A percentile compares a stretch with the other conserved stretches of the same genome.
Evolutionary conservation across 345 rosid genomes (phyloP).

Genomic region (Mangifera indica): DNA sequence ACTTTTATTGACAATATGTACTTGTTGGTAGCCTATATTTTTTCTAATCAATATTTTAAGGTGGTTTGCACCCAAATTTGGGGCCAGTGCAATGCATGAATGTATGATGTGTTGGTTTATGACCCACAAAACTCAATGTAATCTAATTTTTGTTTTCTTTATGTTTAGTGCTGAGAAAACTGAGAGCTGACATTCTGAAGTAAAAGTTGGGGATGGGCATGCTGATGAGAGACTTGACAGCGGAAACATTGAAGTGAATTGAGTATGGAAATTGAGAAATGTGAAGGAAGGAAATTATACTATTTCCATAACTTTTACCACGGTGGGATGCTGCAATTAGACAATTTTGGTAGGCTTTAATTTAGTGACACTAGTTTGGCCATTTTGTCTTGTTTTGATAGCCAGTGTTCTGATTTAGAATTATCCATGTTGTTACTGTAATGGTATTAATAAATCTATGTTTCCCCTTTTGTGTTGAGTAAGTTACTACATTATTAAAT

Average conservation of each 20-base stretch:
- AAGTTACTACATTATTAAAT: not conserved
- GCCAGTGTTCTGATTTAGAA: not conserved
- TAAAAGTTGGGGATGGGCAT: constrained; percentile 27
- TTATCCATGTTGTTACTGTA: constrained; percentile 6
- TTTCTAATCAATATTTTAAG: not conserved
- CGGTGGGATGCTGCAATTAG: constrained; percentile 24
- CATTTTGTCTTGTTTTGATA: constrained; percentile 21
- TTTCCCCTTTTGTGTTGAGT: not conserved
- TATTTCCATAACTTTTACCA: constrained; percentile 17
- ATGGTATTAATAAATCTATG: not conserved
- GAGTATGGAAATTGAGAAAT: constrained; percentile 17
- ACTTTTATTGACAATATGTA: not conserved
- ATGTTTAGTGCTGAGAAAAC: constrained; percentile 35
- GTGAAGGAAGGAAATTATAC: constrained; percentile 12
- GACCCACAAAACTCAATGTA: not conserved
- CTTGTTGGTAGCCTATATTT: not conserved
- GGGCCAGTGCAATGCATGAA: not conserved
- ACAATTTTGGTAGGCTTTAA: constrained; percentile 46
- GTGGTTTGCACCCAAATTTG: no score
- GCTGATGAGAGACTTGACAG: constrained; percentile 29
- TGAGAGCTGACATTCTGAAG: constrained; percentile 28
- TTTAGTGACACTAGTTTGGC: constrained; percentile 21
- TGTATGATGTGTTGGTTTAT: not conserved
- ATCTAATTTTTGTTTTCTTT: constrained; percentile 1
- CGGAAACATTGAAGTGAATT: constrained; percentile 28